These are phyloP conservation scores for Galerina marginata DNA, from an alignment of 768 basidiomycete genomes.

Conservation along the genomic window DNA sequence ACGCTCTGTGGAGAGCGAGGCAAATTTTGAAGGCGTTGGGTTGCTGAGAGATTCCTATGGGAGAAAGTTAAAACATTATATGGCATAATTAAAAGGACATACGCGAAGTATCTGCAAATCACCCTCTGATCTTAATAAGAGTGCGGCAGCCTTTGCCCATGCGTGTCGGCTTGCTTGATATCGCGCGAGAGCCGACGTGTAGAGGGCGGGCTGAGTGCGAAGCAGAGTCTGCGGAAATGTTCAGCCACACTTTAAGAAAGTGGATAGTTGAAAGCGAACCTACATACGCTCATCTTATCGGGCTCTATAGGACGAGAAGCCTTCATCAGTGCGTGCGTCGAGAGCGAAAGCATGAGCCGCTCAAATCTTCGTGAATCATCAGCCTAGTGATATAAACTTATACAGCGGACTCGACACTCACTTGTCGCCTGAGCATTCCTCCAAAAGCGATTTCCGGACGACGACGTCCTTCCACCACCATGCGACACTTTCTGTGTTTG, in stretches of 20 bases:
- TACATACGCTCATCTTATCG: constrained; percentile 30
- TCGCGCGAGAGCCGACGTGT: constrained; percentile 36
- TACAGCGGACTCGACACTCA: constrained; percentile 24
- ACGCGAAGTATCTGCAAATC: constrained; percentile 38
- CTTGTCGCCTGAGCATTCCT: constrained; percentile 60
- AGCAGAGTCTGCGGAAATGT: constrained; percentile 29
- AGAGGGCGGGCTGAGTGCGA: constrained; percentile 37
- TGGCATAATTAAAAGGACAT: neutral
- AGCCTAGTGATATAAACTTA: neutral
- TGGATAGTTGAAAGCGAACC: constrained; percentile 11
- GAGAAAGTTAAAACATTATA: neutral
- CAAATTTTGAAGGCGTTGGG: constrained; percentile 26
- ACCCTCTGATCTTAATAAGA: constrained; percentile 36
- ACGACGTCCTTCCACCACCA: constrained; percentile 67
- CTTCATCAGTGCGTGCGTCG: constrained; percentile 54
- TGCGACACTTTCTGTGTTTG: constrained; percentile 16
- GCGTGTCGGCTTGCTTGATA: constrained; percentile 35
- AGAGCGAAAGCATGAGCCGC: constrained; percentile 53
- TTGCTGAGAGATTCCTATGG: neutral
- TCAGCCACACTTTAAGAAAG: neutral
- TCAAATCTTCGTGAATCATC: constrained; percentile 46
- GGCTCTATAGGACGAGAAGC: constrained; percentile 19
- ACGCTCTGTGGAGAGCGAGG: constrained; percentile 30
- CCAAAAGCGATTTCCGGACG: constrained; percentile 58
- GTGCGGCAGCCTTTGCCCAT: constrained; percentile 45